phyloP scores from a whole-genome alignment of 2,329 filamentous ascomycete genomes.

The Balansia obtecta region DNA sequence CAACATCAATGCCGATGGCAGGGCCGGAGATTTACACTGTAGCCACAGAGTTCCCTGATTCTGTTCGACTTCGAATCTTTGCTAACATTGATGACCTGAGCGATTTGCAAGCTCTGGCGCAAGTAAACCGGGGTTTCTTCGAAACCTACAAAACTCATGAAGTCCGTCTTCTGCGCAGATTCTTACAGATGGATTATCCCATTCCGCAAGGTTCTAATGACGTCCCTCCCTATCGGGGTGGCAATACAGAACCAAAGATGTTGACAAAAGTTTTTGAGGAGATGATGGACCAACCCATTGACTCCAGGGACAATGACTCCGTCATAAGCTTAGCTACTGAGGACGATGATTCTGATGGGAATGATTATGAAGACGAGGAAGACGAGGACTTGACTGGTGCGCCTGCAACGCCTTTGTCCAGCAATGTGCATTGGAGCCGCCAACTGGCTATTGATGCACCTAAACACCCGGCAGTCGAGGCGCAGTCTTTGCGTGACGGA shows the following conservation, averaged over 20 bases:
- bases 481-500: background rate
- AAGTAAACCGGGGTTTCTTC: conserved; percentile 30
- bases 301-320: background rate
- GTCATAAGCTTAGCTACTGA: background rate
- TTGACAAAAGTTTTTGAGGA: conserved; percentile 17
- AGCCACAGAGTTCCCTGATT: conserved; percentile 22
- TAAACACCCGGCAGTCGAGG: conserved; percentile 1
- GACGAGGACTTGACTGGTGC: conserved; percentile 11
- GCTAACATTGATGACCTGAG: conserved; percentile 24
- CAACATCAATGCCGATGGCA: conserved; percentile 14
- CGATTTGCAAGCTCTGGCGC: conserved; percentile 30
- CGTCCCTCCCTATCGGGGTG: conserved; percentile 3
- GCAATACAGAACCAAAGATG: conserved; percentile 22
- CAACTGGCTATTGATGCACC: background rate
- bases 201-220: conserved; percentile 1
- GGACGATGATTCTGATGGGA: conserved; percentile 11
- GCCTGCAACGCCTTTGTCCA: background rate
- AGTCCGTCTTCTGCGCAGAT: conserved; percentile 23
- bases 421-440: background rate
- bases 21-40: conserved; percentile 18
- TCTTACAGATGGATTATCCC: conserved; percentile 17
- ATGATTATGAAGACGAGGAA: conserved; percentile 12
- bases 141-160: conserved; percentile 33
- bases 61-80: conserved; percentile 28
- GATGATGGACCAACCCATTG: conserved; percentile 14